A percentile compares a stretch with the other conserved stretches of the same genome.
These are phyloP conservation scores for Paecilomyces formosus DNA, from an alignment of 2,329 filamentous ascomycete genomes.

Conservation along the genomic window DNA sequence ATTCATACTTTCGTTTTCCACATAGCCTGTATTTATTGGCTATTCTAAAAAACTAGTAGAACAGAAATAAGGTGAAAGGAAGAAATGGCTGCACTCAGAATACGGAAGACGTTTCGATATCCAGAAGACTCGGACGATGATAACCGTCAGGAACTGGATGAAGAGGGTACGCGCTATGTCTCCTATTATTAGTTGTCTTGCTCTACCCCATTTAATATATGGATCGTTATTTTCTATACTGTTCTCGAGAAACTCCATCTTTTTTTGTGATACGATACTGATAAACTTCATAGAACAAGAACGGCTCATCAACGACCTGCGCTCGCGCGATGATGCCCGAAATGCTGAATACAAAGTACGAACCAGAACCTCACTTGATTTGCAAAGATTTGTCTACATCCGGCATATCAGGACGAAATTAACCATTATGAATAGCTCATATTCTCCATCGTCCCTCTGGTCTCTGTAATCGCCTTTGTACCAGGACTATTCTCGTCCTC, in stretches of 20 bases:
- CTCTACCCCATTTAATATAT: too few relatives aligned
- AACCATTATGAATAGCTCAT: constrained; percentile 11
- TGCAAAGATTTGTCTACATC: constrained; percentile 3
- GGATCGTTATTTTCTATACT: too few relatives aligned
- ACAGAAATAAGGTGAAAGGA: background rate
- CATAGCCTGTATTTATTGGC: background rate
- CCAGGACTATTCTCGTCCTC: constrained; percentile 20
- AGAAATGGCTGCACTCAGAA: constrained; percentile 50
- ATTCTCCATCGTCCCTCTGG: constrained; percentile 30
- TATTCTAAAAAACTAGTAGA: background rate
- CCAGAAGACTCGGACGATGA: constrained; percentile 53
- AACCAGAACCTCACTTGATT: constrained; percentile 1
- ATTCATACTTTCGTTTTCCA: constrained; percentile 2
- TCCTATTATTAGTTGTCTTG: background rate
- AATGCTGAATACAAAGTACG: constrained; percentile 35
- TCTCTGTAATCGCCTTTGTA: constrained; percentile 23
- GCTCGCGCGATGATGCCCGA: constrained; percentile 27
- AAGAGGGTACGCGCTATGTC: constrained; percentile 53
- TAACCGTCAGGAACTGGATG: constrained; percentile 60
- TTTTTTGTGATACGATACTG: background rate
- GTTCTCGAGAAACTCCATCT: background rate
- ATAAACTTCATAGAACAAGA: constrained; percentile 31
- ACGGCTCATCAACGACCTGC: constrained; percentile 28
- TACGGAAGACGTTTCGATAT: constrained; percentile 73
- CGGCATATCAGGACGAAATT: too few relatives aligned